Base-by-base conservation (phyloP, 139 green algal genomes). In the Raphidocelis subcapitata region DNA sequence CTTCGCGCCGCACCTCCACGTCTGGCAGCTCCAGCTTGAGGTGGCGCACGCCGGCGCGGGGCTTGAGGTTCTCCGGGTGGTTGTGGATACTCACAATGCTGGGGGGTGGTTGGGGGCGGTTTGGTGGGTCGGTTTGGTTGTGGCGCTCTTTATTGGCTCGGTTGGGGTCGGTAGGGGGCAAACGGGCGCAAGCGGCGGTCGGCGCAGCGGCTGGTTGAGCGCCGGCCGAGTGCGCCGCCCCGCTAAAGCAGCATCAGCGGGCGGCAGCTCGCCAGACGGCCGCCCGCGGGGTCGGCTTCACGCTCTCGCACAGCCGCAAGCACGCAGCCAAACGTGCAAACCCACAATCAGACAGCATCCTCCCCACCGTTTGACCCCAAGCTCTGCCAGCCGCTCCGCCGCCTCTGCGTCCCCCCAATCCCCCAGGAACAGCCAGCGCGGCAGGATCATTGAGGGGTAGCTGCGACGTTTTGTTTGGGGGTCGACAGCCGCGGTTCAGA, bases 31-130 rank as follows among this genome's bases (percentile, higher is more conserved):
- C 51, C 18, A 91, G 75, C 72, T 52, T 72, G 31, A 92, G 79
- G 67, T 88, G 87, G 36, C 66, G 46, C 35, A 88, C 67, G 2
- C 72, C 56, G 1, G 72, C 32, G 0, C 75, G 51, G 20, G 82
- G 51, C 62, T 80, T 66, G 56, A 94, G 76, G 65, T 89, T 87
- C 62, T 92, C 84, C 1, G 85, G 87, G 74, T 92, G 75, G 74
- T 90, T 92, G 71, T 92, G 87, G 46, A 92, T 82, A 8, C 84
- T 92, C 14, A 90, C 55, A 4, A 92, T 57, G 35, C 83, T 85
- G 70, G 5, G 28, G 29, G 18, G 1, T 29, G 18, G 20, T 57
- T 18, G 20, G 49, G 49, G 49, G 49, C 49, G 49, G 20, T 20
- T n/a, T 18, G 49, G 49, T 57, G 49, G 18, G 49, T 57, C 18